These are phyloP conservation scores for Vigna radiata DNA, from an alignment of 306 rosid genomes.

Conservation along the genomic window DNA sequence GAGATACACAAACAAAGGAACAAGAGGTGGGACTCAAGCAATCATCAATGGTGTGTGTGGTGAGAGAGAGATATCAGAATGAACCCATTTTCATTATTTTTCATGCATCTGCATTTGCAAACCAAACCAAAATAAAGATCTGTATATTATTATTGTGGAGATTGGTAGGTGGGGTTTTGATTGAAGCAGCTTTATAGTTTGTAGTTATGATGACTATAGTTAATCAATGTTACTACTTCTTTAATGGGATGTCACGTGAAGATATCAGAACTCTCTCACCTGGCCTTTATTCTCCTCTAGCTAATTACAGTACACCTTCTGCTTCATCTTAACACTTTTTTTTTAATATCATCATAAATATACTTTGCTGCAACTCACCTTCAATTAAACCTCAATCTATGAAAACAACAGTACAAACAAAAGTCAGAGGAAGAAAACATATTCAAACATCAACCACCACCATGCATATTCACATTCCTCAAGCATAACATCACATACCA, in stretches of 20 bases:
- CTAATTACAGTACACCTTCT: neutral
- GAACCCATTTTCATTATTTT: neutral
- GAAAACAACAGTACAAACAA: slow-evolving; percentile 25
- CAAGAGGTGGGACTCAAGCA: slow-evolving; percentile 51
- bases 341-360: slow-evolving; percentile 28
- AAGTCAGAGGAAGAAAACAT: neutral
- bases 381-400: slow-evolving; percentile 19
- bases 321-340: slow-evolving; percentile 23
- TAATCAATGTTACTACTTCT: slow-evolving; percentile 23
- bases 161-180: slow-evolving; percentile 35
- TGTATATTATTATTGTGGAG: slow-evolving; percentile 1
- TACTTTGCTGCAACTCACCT: slow-evolving; percentile 19
- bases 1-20: slow-evolving; percentile 9
- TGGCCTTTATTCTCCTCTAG: slow-evolving; percentile 37
- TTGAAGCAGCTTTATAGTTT: slow-evolving; percentile 32
- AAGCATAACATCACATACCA: neutral
- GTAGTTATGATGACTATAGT: slow-evolving; percentile 25
- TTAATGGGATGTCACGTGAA: slow-evolving; percentile 46
- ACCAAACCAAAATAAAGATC: neutral
- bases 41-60: slow-evolving; percentile 34
- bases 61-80: neutral
- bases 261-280: slow-evolving; percentile 43
- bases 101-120: neutral
- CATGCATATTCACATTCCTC: neutral
- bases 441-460: neutral